Base-by-base conservation (phyloP, 148 eudicot species). In the Agrostemma githago region DNA sequence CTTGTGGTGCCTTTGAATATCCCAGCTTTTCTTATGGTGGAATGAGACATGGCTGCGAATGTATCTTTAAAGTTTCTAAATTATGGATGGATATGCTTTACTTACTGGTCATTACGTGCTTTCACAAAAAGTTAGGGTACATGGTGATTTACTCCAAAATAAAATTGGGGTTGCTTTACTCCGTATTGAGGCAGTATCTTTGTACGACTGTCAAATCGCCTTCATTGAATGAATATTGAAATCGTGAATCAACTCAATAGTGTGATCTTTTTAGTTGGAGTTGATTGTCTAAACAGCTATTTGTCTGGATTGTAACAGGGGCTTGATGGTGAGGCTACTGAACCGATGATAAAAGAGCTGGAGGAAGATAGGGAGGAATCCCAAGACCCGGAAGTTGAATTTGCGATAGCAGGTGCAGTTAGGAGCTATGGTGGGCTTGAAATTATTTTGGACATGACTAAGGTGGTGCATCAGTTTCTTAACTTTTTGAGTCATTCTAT, bases 361-460 rank as follows among this genome's bases (percentile, higher is more conserved):
- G 99, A 96, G 72, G 99, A 96, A 80, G 99, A 96, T 69, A 89
- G 96, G 73, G 99, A 96, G 84, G 97, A 96, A 81, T 87, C 94
- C 54, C 99, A 96, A 86, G 99, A 96, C 87, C 99, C 99, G 59
- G 99, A 96, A 84, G 87, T 96, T 66, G 99, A 96, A 82, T 96
- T 96, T 81, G 96, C 97, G 7, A 90, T 96, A 76, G 93, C 99
- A 7, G 96, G 94, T 78, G 92, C 99, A 59, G 97, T 96, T 75
- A 86, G 88, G 81, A 97, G 92, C 71, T 92, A 90, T 65, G 96
- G 96, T 61, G 99, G 99, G 48, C 83, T 96, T 14, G 99, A 96
- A 82, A 90, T 92, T 59, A 90, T 96, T 64, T 80, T 96, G 84
- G 86, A 85, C 77, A 89, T 96, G 88, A 84, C 90, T 75, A 92